Conservation (phyloP, 106 monocot species). For the Phalaenopsis equestris region DNA sequence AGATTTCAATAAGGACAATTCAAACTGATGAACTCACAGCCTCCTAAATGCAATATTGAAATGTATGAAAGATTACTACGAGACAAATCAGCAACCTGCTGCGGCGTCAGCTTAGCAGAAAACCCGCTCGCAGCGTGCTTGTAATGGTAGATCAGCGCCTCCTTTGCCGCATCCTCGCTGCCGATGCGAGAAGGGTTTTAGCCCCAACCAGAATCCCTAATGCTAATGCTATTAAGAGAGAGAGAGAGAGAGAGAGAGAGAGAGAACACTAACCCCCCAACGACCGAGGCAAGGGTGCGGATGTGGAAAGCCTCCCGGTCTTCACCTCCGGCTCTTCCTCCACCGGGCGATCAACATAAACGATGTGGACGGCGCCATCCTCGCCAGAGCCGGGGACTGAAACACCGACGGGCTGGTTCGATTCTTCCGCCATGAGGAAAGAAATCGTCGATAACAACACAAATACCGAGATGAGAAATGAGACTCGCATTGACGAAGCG, state of each 20-base stretch:
- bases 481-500: not conserved
- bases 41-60: not conserved
- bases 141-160: conserved; percentile 72
- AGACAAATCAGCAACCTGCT: conserved; percentile 49
- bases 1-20: not conserved
- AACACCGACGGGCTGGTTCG: not conserved
- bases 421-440: conserved; percentile 11
- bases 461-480: not conserved
- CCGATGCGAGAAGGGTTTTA: not conserved
- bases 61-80: conserved; percentile 30
- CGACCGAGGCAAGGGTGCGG: conserved; percentile 52
- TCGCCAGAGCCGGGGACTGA: conserved; percentile 3
- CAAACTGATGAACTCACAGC: not conserved
- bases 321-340: conserved; percentile 44
- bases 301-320: conserved; percentile 52
- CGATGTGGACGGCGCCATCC: conserved; percentile 39
- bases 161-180: conserved; percentile 57
- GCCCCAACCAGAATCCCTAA: not conserved
- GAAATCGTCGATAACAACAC: not conserved
- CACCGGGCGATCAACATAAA: conserved; percentile 35
- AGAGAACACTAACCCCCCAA: conserved; percentile 54
- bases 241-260: no score
- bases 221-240: not conserved
- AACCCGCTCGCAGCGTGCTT: conserved; percentile 62
- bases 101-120: conserved; percentile 65